phyloP scores from a whole-genome alignment of 768 basidiomycete genomes.

The Termitomyces sp. region DNA sequence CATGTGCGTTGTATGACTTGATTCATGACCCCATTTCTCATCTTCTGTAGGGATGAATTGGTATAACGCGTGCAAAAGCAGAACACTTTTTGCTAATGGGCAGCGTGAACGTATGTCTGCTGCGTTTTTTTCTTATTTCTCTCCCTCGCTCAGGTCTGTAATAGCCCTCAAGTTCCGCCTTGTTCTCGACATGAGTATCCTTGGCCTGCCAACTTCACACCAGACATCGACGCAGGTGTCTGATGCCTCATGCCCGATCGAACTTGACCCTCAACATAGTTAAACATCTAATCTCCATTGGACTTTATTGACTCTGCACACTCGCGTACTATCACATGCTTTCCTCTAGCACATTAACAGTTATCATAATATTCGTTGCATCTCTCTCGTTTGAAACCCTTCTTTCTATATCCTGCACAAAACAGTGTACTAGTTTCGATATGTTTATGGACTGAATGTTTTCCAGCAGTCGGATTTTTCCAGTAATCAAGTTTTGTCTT shows the following conservation, averaged over 20 bases:
- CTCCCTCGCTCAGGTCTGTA: slow-evolving; percentile 16
- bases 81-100: slow-evolving; percentile 39
- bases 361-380: slow-evolving; percentile 12
- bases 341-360: slow-evolving; percentile 9
- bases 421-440: slow-evolving; percentile 13
- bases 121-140: background rate
- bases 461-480: background rate
- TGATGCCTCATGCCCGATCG: slow-evolving; percentile 64
- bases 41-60: slow-evolving; percentile 55
- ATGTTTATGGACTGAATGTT: slow-evolving; percentile 13
- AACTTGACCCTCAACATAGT: slow-evolving; percentile 48
- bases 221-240: slow-evolving; percentile 51
- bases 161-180: slow-evolving; percentile 61
- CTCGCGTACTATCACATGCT: slow-evolving; percentile 10
- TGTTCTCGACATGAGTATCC: slow-evolving; percentile 60
- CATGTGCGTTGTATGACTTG: slow-evolving; percentile 45
- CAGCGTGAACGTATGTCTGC: slow-evolving; percentile 52
- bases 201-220: slow-evolving; percentile 55
- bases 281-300: slow-evolving; percentile 23
- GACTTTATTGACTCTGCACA: slow-evolving; percentile 5
- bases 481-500: background rate
- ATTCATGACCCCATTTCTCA: background rate
- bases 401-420: background rate
- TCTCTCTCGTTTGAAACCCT: slow-evolving; percentile 1
- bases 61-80: slow-evolving; percentile 75